These are phyloP conservation scores for Nigrograna mackinnonii DNA, from an alignment of 2,329 filamentous ascomycete genomes.

Conservation along the genomic window DNA sequence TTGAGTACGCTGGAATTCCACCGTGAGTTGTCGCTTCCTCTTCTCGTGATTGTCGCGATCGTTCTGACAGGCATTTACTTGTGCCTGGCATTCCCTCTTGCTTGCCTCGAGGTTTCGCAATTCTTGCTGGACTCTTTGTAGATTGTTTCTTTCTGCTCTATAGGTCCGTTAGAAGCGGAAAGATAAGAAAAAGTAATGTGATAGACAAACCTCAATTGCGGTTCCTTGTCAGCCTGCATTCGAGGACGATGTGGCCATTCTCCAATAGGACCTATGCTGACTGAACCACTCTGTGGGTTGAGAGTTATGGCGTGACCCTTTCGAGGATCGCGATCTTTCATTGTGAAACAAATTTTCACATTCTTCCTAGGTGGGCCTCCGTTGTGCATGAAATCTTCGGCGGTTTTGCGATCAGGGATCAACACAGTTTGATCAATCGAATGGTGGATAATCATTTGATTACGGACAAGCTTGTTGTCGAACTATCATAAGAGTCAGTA, in stretches of 20 bases:
- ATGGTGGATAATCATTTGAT: constrained; percentile 82
- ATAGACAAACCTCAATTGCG: constrained; percentile 65
- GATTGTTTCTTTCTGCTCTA: constrained; percentile 49
- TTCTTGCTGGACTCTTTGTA: constrained; percentile 54
- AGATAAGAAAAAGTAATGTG: no score
- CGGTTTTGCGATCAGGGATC: constrained; percentile 69
- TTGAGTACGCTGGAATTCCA: constrained; percentile 62
- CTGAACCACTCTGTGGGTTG: constrained; percentile 48
- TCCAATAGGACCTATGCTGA: constrained; percentile 56
- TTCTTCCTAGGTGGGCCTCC: constrained; percentile 59
- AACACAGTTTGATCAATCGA: constrained; percentile 84
- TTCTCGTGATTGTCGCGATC: constrained; percentile 56
- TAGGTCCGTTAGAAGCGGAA: constrained; percentile 10
- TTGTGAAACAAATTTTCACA: constrained; percentile 72
- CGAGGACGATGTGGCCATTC: constrained; percentile 61
- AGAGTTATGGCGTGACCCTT: constrained; percentile 54
- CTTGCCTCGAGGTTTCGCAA: background rate
- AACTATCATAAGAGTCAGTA: constrained; percentile 55
- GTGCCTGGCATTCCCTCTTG: constrained; percentile 18
- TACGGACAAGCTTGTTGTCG: constrained; percentile 75
- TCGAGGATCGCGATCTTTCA: constrained; percentile 65
- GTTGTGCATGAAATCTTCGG: constrained; percentile 69
- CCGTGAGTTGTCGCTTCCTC: constrained; percentile 53
- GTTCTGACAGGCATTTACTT: constrained; percentile 53
- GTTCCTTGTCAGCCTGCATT: constrained; percentile 79